phyloP scores from a whole-genome alignment of 495 filamentous ascomycete genomes.

The Bacidia gigantensis region DNA sequence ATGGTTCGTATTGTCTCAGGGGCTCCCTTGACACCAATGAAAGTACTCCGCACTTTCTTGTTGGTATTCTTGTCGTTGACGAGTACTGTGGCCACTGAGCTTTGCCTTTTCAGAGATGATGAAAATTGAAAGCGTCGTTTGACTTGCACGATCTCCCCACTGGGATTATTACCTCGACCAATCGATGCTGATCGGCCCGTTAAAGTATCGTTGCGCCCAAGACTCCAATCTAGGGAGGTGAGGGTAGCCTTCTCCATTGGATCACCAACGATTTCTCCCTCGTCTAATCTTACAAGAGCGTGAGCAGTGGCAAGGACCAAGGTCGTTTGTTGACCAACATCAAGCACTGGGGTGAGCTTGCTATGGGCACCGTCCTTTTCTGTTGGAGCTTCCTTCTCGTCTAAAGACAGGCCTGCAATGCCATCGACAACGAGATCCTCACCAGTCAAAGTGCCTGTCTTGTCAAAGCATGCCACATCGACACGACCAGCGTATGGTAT shows the following conservation, averaged over 20 bases:
- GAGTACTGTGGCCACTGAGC: slow-evolving; percentile 73
- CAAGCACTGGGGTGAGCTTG: slow-evolving; percentile 49
- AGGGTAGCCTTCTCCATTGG: slow-evolving; percentile 98
- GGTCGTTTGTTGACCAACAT: slow-evolving; percentile 65
- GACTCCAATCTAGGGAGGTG: slow-evolving; percentile 72
- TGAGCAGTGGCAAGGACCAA: slow-evolving; percentile 92
- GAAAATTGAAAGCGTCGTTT: slow-evolving; percentile 98
- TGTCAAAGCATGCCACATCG: slow-evolving; percentile 96
- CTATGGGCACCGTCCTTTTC: slow-evolving; percentile 70
- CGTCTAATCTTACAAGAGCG: slow-evolving; percentile 87
- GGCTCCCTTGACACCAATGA: slow-evolving; percentile 91
- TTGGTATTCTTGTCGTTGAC: slow-evolving; percentile 51
- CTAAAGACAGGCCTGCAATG: slow-evolving; percentile 75
- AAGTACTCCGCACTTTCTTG: slow-evolving; percentile 64
- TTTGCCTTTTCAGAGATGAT: slow-evolving; percentile 88
- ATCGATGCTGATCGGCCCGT: slow-evolving; percentile 36
- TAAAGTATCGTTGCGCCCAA: slow-evolving; percentile 78
- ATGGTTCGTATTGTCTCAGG: slow-evolving; percentile 92
- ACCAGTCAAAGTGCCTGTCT: slow-evolving; percentile 92
- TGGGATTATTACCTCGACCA: slow-evolving; percentile 31
- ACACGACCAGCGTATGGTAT: slow-evolving; percentile 94
- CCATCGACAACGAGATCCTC: slow-evolving; percentile 97
- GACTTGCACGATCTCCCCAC: slow-evolving; percentile 65
- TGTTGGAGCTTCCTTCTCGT: slow-evolving; percentile 47
- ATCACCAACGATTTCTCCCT: slow-evolving; percentile 93